Evolutionary conservation across 768 basidiomycete genomes (phyloP), one percentile per base, ranked within the genome.

Genomic region (Scleroderma citrinum): DNA sequence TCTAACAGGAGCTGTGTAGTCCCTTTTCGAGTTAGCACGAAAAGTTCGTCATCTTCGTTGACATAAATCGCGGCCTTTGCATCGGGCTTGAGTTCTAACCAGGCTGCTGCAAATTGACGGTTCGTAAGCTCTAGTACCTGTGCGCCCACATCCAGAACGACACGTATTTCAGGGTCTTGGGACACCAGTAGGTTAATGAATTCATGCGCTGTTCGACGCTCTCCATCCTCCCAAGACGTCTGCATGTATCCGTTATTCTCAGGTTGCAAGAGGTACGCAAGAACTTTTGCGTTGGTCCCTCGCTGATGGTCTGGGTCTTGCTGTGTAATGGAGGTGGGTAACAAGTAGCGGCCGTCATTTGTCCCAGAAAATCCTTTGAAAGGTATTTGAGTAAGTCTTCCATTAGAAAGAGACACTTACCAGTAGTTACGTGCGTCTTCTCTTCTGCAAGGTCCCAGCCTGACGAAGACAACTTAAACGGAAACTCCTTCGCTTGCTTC

Each of bases 101-200:
- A 81, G 2, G 55, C 37, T 17, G 47, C 32, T 2, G 67, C 74
- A 5, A 81, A 45, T 21, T 74, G 61, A 2, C 55, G 30, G 50
- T 78, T 81, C 20, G 66, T 59, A 48, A 77, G 61, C 38, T 81
- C 78, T 7, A 81, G 61, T 63, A 81, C 75, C 51, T 81, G 78
- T 0, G 78, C 78, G 3, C 78, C 80, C 12, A 81, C 77, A 38
- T 81, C 78, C 14, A 81, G 59, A n/a, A 81, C 58, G 6, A 80
- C 76, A 20, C 66, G 67, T 23, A 80, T 65, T n/a, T 64, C 58
- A 3, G 70, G 72, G 1, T 46, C 47, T 52, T 75, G 68, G 1
- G 48, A 16, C 11, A 67, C 64, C 3, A 81, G 16, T 17, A 62
- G 48, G 1, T 55, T 14, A 17, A 76, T 50, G 51, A 67, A 47